Base-by-base conservation (phyloP, 2,329 filamentous ascomycete species). In the Phialophora chinensis region DNA sequence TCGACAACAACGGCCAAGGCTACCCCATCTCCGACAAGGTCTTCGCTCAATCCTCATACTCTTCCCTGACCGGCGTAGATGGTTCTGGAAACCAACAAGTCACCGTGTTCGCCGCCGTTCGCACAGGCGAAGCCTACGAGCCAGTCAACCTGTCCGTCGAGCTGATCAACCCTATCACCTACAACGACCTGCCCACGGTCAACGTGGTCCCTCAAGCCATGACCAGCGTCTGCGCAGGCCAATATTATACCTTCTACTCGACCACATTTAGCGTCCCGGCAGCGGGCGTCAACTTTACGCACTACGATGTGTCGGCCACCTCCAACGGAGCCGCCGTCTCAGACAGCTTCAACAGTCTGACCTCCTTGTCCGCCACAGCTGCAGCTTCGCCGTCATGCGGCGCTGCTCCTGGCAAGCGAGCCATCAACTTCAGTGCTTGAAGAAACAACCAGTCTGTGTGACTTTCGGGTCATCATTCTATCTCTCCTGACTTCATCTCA, bases 1-100 rank as follows among this genome's bases (percentile, higher is more conserved):
- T 66, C 29, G 63, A 70, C 64, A 72, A 72, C 65, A 67, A 69
- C 49, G 68, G 68, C 23, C 29, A 61, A 33, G 68, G 68, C n/a
- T 72, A 60, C 56, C 61, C 69, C 12, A 62, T 72, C 33, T 61
- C 63, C 31, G 69, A 70, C 53, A 57, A 27, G 14, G 44, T 72
- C 33, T 66, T 72, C 49, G 29, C 68, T 7, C 69, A 72, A 38
- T 61, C 61, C 29, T 56, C 57, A 20, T 65, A 69, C 52, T 70
- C 66, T 31, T 63, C 55, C 23, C 56, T 70, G 11, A 57, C 49
- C n/a, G 63, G 55, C 10, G 25, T 60, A 1, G 66, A 62, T 23
- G 62, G 53, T 44, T 52, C 55, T 12, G 65, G 59, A 3, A 66
- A 53, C 53, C 60, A 65, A 33, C 60, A 62, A 23, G 42, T 62